A percentile compares a stretch with the other conserved stretches of the same genome.
Conservation (phyloP, 2,329 filamentous ascomycete genomes). For the Fusarium papillatum region DNA sequence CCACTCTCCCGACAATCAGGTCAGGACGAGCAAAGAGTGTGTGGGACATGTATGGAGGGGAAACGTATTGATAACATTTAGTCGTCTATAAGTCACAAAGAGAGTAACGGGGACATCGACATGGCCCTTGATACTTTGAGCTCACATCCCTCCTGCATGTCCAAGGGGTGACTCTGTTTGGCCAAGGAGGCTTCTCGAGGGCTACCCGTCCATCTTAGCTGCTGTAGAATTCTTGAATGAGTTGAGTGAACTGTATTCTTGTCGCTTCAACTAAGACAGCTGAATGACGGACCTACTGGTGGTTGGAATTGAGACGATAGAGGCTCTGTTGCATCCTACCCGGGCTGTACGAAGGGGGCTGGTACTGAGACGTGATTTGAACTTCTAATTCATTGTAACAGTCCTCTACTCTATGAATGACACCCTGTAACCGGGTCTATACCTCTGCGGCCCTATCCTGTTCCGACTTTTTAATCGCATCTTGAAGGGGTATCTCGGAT, state of each 20-base stretch:
- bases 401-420: neutral
- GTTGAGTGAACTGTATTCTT: neutral
- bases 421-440: neutral
- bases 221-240: neutral
- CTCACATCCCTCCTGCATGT: neutral
- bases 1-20: neutral
- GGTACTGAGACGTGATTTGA: neutral
- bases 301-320: neutral
- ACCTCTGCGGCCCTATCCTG: conserved; percentile 13
- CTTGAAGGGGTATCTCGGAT: conserved; percentile 63
- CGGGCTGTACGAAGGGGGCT: neutral
- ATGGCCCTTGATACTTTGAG: neutral
- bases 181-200: neutral
- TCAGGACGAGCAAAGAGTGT: neutral
- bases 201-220: neutral
- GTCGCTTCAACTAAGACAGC: neutral
- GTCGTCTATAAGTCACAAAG: neutral
- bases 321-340: neutral
- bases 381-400: neutral
- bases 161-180: neutral
- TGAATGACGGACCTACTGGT: neutral
- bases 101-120: neutral
- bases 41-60: neutral
- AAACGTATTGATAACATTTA: too few relatives aligned
- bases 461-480: conserved; percentile 56